Base-by-base conservation (phyloP, 306 rosid genomes). In the Adenanthera pavonina region DNA sequence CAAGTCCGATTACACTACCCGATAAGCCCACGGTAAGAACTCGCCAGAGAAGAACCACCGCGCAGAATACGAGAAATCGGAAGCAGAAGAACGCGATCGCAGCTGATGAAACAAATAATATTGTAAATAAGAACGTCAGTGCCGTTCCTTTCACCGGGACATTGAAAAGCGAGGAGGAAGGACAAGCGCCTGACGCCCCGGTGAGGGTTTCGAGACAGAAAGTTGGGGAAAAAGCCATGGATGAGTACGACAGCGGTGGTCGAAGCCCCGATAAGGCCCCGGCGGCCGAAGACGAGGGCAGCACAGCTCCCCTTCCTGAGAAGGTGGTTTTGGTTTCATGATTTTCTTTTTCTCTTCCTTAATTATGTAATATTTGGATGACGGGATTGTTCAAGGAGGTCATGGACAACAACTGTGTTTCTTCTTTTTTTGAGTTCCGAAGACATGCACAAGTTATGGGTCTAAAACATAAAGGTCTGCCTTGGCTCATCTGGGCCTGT, bases 171-270 rank as follows among this genome's bases (percentile, higher is more conserved):
- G 51, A 81, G 9, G 47, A 51, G 69, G 36, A 60, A 59, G 81
- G 62, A 44, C 33, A 81, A 52, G 67, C 7, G 33, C 72, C 71
- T 44, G 72, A 15, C 72, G 80, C 60, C 33, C 33, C 17, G 54
- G 41, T 70, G 49, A 74, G 85, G 89, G 82, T 71, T 87, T 85
- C 74, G 60, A 79, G 78, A 71, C 66, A 64, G 35, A 71, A 49
- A 61, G 82, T 14, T 57, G 81, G 77, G 25, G 84, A 52, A 71
- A 81, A 77, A 81, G 88, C 66, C 12, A 95, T 95, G 98, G 97
- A 95, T 78, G 97, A 87, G 78, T 81, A 67, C 51, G 95, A 90
- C 74, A 91, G 97, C 46, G 97, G 97, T 41, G 98, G 93, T 44
- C 88, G 87, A 53, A 94, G 92, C 60, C 92, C 85, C 8, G 97